These are phyloP conservation scores for Globisporangium paroecandrum DNA, from an alignment of 352 stramenopile genomes.

Conservation along the genomic window DNA sequence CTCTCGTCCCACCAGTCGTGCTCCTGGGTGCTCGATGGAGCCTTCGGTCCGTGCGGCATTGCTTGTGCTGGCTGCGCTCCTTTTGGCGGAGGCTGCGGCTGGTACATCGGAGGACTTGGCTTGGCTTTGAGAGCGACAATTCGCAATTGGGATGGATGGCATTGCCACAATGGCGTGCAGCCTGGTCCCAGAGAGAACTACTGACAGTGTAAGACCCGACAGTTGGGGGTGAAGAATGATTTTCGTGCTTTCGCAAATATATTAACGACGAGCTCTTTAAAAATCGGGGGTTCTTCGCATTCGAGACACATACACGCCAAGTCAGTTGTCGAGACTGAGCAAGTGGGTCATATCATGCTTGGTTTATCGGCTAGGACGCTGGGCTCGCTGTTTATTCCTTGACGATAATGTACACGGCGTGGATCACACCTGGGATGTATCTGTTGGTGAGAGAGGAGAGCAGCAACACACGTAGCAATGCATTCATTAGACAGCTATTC, in stretches of 20 bases:
- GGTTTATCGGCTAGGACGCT: neutral
- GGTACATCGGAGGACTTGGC: neutral
- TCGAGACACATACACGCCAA: neutral
- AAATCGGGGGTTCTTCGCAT: neutral
- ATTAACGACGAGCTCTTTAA: neutral
- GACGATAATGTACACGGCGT: conserved; percentile 73
- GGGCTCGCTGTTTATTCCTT: conserved; percentile 34
- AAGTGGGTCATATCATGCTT: neutral
- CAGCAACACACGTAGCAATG: neutral
- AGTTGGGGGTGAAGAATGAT: neutral
- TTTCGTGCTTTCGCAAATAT: neutral
- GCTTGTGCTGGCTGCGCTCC: neutral
- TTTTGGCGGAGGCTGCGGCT: neutral
- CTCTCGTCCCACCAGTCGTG: conserved; percentile 14
- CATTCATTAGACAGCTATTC: neutral
- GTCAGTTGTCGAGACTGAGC: neutral
- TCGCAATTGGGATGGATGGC: neutral
- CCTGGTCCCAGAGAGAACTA: neutral
- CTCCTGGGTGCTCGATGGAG: neutral
- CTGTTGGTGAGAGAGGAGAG: conserved; percentile 16
- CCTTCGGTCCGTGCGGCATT: neutral
- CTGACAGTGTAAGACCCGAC: neutral
- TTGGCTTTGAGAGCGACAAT: conserved; percentile 3
- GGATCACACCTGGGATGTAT: conserved; percentile 67
- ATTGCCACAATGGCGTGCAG: neutral